Base-by-base conservation (phyloP, 2,329 filamentous ascomycete genomes). In the Colletotrichum viniferum region DNA sequence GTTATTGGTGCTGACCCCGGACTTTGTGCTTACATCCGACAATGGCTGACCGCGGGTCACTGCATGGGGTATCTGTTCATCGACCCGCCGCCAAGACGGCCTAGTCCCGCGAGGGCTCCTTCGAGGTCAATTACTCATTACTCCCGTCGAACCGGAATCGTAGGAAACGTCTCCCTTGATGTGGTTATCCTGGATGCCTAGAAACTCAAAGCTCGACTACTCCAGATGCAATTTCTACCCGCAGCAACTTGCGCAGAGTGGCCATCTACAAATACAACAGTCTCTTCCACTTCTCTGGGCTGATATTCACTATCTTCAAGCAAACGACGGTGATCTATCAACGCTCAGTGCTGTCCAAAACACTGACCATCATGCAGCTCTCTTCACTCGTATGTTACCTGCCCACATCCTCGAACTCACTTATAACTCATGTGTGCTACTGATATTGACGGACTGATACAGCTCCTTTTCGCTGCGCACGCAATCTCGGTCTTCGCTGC, bases 361-460 rank as follows among this genome's bases (percentile, higher is more conserved):
- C 3, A 21, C 43, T 3, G n/a, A 13, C 10, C 43, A 52, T 2
- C 43, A 52, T 52, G 43, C n/a, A 21, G n/a, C 0, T 0, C 43
- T 52, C n/a, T 52, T 21, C 43, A 21, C n/a, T 52, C 10, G 43
- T 52, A 52, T 24, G 43, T 52, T 7, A 4, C 4, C n/a, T 7
- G 1, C 43, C n/a, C 43, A 0, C 43, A 52, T 7, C 6, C 43
- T 52, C 38, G n/a, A 0, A 1, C 1, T 13, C n/a, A 52, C 43
- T 13, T 21, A 52, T 5, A 6, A 13, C 3, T 0, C 0, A 52
- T 0, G 43, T 52, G 6, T 12, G 3, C 43, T 2, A 1, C 13
- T 52, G 12, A 52, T 3, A 21, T 3, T 52, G 43, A 21, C n/a
- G 10, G 3, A 52, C 7, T 52, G 0, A 3, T 52, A 21, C n/a